phyloP scores from a whole-genome alignment of 2,329 filamentous ascomycete genomes.

The Xylaria sp. region DNA sequence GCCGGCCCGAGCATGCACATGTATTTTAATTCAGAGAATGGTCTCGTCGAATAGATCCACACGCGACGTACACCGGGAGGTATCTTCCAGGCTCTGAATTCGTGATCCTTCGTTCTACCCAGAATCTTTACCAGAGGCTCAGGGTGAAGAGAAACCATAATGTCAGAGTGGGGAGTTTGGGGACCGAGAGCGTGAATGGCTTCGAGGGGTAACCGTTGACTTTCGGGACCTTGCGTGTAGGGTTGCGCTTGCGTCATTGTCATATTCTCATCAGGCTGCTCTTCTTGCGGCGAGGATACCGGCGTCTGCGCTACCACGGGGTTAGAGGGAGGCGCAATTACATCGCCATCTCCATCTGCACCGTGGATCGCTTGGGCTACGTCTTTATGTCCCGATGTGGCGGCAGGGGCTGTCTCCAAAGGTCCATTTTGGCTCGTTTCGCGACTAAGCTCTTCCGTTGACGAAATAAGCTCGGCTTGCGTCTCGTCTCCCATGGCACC shows the following conservation, averaged over 20 bases:
- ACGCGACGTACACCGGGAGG: slow-evolving; percentile 59
- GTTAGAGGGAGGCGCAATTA: slow-evolving; percentile 1
- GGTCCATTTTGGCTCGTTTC: slow-evolving; percentile 10
- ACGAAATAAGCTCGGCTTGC: slow-evolving; percentile 28
- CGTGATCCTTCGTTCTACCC: slow-evolving; percentile 53
- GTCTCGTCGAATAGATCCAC: slow-evolving; percentile 61
- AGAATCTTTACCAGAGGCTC: slow-evolving; percentile 55
- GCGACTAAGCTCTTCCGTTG: slow-evolving; percentile 10
- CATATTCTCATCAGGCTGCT: slow-evolving; percentile 11
- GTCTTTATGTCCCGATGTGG: slow-evolving; percentile 15
- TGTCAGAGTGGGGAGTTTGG: slow-evolving; percentile 49
- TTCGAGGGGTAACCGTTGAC: slow-evolving; percentile 37
- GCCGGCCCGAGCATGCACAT: slow-evolving; percentile 58
- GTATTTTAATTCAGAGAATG: slow-evolving; percentile 54
- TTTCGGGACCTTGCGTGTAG: slow-evolving; percentile 37
- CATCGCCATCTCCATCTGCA: not conserved
- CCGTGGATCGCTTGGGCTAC: not conserved
- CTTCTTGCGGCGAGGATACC: slow-evolving; percentile 12
- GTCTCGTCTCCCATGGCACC: slow-evolving; percentile 26
- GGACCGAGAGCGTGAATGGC: slow-evolving; percentile 36
- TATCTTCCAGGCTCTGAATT: slow-evolving; percentile 60
- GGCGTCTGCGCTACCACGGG: slow-evolving; percentile 17
- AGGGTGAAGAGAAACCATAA: slow-evolving; percentile 58
- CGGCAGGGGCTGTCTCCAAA: slow-evolving; percentile 5
- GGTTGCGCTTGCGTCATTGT: slow-evolving; percentile 16